Evolutionary conservation across 192 early-diverging fungal species (phyloP).

Genomic region (Entomortierella beljakovae): DNA sequence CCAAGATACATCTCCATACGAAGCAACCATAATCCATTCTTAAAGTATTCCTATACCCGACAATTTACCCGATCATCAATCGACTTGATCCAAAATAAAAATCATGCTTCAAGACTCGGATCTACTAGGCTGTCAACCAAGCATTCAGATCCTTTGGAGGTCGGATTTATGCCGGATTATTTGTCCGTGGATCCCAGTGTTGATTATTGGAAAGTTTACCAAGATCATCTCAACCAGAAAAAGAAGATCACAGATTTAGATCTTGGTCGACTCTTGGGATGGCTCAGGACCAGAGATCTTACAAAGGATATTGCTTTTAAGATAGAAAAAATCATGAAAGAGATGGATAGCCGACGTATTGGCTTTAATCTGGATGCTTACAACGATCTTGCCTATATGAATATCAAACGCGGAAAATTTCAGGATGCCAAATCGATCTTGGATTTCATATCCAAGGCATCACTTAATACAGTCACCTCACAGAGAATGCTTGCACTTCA

Average conservation of each 20-base stretch:
- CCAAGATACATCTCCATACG: not conserved
- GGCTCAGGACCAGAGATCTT: constrained; percentile 29
- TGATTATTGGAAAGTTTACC: constrained; percentile 43
- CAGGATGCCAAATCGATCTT: constrained; percentile 15
- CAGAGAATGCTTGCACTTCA: constrained; percentile 14
- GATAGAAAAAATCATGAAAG: constrained; percentile 10
- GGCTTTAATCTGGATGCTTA: constrained; percentile 12
- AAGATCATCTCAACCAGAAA: constrained; percentile 21
- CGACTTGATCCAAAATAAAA: no score
- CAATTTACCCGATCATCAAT: not conserved
- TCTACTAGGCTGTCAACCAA: no score
- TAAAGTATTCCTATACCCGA: not conserved
- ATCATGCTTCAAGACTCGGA: no score
- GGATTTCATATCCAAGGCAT: constrained; percentile 4
- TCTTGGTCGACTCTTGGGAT: constrained; percentile 20
- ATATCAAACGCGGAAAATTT: constrained; percentile 31
- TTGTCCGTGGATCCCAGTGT: constrained; percentile 1
- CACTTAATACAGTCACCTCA: not conserved
- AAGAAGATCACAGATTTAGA: constrained; percentile 2
- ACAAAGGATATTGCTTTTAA: constrained; percentile 10
- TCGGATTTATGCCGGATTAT: constrained; percentile 10
- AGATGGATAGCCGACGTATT: not conserved
- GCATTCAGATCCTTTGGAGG: not conserved
- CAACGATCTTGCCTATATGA: constrained; percentile 22
- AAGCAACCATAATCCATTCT: not conserved